Evolutionary conservation across 768 basidiomycete species (phyloP), one percentile per base, ranked within the genome.

Genomic region (Kwoniella mangroviensis): DNA sequence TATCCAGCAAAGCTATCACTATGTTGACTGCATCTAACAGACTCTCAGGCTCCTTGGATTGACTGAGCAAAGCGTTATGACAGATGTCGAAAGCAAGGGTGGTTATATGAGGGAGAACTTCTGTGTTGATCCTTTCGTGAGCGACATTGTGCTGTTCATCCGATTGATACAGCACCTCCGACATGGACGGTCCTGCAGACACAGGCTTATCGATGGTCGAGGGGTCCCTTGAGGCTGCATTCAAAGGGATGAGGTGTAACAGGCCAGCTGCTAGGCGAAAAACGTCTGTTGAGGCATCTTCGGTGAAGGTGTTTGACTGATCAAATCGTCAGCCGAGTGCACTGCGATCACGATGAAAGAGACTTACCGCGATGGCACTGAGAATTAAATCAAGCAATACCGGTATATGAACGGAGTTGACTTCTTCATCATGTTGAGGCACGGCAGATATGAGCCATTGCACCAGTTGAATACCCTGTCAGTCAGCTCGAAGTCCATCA

Each of bases 361-460:
- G 55, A 61, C 69, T 34, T 81, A 94, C 93, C 71, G 88, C 84
- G 42, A 93, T 72, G 5, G 87, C 76, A 70, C 92, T 90, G 51
- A 90, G 78, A 53, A 92, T 84, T 6, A 88, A 89, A 2, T 88
- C 85, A 68, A 95, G 90, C 15, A 93, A 85, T 53, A 94, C 83
- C 0, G 96, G 94, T 12, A 94, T 84, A 82, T 96, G 93, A 34
- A 94, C 85, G 3, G 85, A 87, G 76, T 88, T 89, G 26, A 92
- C 88, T 79, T 97, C 96, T 70, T 98, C 94, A 74, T 98, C 96
- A 75, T 93, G 92, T 1, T 86, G 79, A 12, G 89, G 87, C 78
- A 97, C 91, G 1, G 89, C 88, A 28, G 85, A 85, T 7, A 98
- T 84, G 55, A 96, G 85, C 83, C 94, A 97, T 9, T 85, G 81